Conservation (phyloP, 2,329 filamentous ascomycete species). For the Paradendryphiella salina region DNA sequence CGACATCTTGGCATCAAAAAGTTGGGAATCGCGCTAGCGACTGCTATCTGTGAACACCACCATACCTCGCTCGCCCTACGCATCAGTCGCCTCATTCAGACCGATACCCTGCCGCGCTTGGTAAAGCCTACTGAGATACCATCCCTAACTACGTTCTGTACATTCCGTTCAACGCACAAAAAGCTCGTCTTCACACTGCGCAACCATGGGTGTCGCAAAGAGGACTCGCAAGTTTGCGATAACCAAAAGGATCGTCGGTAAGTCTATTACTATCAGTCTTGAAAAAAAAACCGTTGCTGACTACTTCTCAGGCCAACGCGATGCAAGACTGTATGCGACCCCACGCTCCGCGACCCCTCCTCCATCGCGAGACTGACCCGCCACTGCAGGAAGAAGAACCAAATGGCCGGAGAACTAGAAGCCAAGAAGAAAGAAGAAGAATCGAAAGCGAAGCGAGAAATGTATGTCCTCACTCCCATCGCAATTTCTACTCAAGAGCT, state of each 20-base stretch:
- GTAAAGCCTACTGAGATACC: neutral
- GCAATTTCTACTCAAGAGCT: too few relatives aligned
- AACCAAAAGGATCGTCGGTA: constrained; percentile 80
- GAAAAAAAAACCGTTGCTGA: constrained; percentile 6
- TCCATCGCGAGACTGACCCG: constrained; percentile 11
- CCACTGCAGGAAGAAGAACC: constrained; percentile 68
- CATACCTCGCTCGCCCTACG: neutral
- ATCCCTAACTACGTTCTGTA: too few relatives aligned
- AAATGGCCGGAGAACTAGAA: constrained; percentile 64
- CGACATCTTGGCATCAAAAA: constrained; percentile 12
- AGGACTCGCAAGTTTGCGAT: constrained; percentile 86
- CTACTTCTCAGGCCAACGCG: constrained; percentile 58
- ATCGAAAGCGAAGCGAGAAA: constrained; percentile 71
- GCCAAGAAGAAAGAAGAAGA: constrained; percentile 61
- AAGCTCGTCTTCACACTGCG: constrained; percentile 7
- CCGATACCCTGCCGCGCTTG: neutral
- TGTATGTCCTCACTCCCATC: constrained; percentile 52
- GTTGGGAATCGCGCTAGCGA: constrained; percentile 8
- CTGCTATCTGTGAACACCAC: constrained; percentile 7
- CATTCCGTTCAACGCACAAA: too few relatives aligned
- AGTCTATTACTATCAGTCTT: neutral
- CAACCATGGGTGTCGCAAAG: constrained; percentile 81
- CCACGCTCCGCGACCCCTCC: constrained; percentile 17
- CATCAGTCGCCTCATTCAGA: neutral
- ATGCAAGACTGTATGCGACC: constrained; percentile 65